Conservation (phyloP, 2,329 filamentous ascomycete genomes). For the Cercospora sp. region DNA sequence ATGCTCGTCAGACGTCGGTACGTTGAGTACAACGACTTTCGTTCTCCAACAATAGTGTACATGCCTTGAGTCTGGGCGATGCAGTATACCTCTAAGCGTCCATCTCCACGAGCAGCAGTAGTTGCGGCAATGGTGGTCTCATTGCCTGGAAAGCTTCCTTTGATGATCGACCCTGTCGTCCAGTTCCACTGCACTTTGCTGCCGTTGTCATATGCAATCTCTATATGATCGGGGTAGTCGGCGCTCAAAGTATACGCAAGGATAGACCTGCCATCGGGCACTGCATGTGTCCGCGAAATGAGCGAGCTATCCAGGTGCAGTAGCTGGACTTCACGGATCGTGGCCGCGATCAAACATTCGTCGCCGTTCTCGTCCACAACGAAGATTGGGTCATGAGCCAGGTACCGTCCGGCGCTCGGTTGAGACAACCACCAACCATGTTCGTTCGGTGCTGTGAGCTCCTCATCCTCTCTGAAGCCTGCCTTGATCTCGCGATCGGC, state of each 20-base stretch:
- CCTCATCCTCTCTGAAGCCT: conserved; percentile 19
- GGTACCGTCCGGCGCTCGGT: conserved; percentile 57
- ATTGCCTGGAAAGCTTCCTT: conserved; percentile 25
- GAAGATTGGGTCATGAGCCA: conserved; percentile 58
- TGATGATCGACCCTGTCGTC: conserved; percentile 20
- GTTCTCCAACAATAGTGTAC: conserved; percentile 40
- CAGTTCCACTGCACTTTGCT: conserved; percentile 61
- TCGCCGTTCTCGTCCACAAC: conserved; percentile 47
- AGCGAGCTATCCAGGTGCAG: conserved; percentile 77
- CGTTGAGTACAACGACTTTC: conserved; percentile 41
- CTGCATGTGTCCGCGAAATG: conserved; percentile 68
- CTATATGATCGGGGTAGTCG: conserved; percentile 53
- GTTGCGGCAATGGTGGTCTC: conserved; percentile 24
- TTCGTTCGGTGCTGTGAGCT: conserved; percentile 21
- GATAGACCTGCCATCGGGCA: conserved; percentile 51
- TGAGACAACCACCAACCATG: conserved; percentile 50
- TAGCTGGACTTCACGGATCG: conserved; percentile 35
- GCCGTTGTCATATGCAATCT: conserved; percentile 52
- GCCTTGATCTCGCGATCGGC: conserved; percentile 18
- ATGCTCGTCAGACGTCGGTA: conserved; percentile 41
- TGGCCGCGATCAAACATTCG: conserved; percentile 35
- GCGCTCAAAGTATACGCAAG: conserved; percentile 55
- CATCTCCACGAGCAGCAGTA: conserved; percentile 16
- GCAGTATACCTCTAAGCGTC: conserved; percentile 21
- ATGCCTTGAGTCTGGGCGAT: conserved; percentile 18